Conservation (phyloP, 2,329 filamentous ascomycete genomes). For the Aspergillus sp. region DNA sequence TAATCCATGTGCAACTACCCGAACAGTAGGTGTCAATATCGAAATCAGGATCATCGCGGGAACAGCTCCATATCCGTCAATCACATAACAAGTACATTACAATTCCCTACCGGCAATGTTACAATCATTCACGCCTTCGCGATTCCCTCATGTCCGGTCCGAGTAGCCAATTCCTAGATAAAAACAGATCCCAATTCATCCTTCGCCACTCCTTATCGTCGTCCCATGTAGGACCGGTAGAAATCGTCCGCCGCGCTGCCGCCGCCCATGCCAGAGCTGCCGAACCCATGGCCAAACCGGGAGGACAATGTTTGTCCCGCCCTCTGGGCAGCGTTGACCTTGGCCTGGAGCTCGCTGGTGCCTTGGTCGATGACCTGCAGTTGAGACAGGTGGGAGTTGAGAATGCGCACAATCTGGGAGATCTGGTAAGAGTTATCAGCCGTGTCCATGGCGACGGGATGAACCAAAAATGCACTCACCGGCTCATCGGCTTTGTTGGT, state of each 20-base stretch:
- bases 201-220: conserved; percentile 49
- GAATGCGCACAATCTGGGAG: conserved; percentile 90
- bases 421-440: conserved; percentile 54
- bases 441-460: not conserved
- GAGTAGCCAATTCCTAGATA: not conserved
- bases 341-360: conserved; percentile 74
- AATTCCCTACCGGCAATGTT: not conserved
- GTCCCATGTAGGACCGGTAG: conserved; percentile 81
- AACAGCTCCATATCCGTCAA: not conserved
- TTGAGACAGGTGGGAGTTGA: conserved; percentile 89
- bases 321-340: conserved; percentile 80
- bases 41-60: too few species aligned
- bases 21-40: too few species aligned
- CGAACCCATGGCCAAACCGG: conserved; percentile 36
- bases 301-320: conserved; percentile 59
- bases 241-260: conserved; percentile 72
- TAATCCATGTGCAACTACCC: too few species aligned
- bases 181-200: not conserved
- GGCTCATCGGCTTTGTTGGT: conserved; percentile 84
- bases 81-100: conserved; percentile 9
- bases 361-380: conserved; percentile 92
- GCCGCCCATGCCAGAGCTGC: conserved; percentile 39
- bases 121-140: conserved; percentile 3
- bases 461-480: conserved; percentile 56
- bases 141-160: not conserved